Evolutionary conservation across 2,329 filamentous ascomycete genomes (phyloP).

Genomic region (Xylaria sp.): DNA sequence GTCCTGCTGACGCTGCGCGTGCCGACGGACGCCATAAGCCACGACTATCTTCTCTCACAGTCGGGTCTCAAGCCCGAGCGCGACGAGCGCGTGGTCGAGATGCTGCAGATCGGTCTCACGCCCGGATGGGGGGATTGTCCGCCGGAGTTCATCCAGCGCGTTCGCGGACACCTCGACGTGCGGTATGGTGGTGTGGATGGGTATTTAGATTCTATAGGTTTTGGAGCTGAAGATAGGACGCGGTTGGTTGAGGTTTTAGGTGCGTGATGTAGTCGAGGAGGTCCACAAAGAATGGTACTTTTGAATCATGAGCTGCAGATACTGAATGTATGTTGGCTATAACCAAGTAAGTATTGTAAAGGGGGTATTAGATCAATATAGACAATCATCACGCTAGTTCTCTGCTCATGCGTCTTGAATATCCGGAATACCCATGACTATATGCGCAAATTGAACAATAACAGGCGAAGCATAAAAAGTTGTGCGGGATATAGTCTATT

Average conservation of each 20-base stretch:
- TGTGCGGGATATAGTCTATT: slow-evolving; percentile 53
- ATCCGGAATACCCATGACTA: neutral
- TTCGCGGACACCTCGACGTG: slow-evolving; percentile 67
- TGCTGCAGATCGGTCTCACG: slow-evolving; percentile 75
- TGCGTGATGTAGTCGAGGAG: slow-evolving; percentile 48
- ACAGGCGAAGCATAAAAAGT: neutral
- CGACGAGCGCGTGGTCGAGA: slow-evolving; percentile 73
- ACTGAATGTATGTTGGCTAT: neutral
- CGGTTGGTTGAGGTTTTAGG: slow-evolving; percentile 57
- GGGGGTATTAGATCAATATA: neutral
- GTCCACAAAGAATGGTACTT: neutral
- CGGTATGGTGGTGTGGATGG: slow-evolving; percentile 73
- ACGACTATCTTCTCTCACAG: slow-evolving; percentile 78
- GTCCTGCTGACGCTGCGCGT: slow-evolving; percentile 72
- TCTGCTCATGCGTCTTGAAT: neutral
- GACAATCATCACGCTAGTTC: neutral
- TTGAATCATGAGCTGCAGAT: neutral
- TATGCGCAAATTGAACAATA: neutral
- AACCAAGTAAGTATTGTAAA: neutral
- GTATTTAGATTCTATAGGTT: slow-evolving; percentile 74
- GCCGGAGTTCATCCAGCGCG: slow-evolving; percentile 68
- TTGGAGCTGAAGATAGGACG: slow-evolving; percentile 58
- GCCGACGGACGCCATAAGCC: slow-evolving; percentile 68
- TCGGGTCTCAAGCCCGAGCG: slow-evolving; percentile 69
- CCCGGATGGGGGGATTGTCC: slow-evolving; percentile 79